Evolutionary conservation across 2,329 filamentous ascomycete species (phyloP).

Genomic region (Epichloe coenophiala): DNA sequence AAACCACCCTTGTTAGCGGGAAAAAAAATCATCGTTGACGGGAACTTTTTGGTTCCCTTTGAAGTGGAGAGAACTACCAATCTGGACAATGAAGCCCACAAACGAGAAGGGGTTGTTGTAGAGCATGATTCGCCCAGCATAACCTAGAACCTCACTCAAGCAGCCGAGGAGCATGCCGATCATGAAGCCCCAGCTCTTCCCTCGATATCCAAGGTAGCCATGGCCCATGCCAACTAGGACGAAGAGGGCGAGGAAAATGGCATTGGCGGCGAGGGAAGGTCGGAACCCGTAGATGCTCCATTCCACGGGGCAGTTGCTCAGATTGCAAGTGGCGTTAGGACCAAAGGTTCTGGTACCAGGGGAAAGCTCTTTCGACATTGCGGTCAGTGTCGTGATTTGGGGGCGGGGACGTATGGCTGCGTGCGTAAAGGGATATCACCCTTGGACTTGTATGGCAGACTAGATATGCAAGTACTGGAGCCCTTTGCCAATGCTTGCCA

Average conservation of each 20-base stretch:
- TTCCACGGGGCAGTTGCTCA: conserved; percentile 32
- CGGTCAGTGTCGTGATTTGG: neutral
- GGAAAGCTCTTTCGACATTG: conserved; percentile 5
- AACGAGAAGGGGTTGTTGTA: conserved; percentile 45
- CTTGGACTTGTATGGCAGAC: neutral
- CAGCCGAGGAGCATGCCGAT: conserved; percentile 42
- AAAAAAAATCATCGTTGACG: too few relatives aligned
- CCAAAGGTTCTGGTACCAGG: conserved; percentile 25
- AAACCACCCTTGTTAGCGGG: neutral
- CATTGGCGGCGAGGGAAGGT: conserved; percentile 39
- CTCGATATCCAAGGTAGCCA: conserved; percentile 29
- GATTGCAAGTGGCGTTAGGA: conserved; percentile 30
- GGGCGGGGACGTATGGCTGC: neutral
- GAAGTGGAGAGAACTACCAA: conserved; percentile 26
- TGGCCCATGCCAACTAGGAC: conserved; percentile 26
- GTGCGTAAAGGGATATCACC: neutral
- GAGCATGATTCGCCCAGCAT: conserved; percentile 44
- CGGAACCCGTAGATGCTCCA: conserved; percentile 40
- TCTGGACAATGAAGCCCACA: conserved; percentile 51
- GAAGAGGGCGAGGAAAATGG: conserved; percentile 37
- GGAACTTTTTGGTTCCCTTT: neutral
- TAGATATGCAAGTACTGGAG: too few relatives aligned
- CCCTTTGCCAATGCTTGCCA: too few relatives aligned
- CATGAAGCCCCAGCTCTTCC: conserved; percentile 35
- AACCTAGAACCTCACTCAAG: conserved; percentile 46